Base-by-base conservation (phyloP, 2,329 filamentous ascomycete genomes). In the Harringtonia lauricola region DNA sequence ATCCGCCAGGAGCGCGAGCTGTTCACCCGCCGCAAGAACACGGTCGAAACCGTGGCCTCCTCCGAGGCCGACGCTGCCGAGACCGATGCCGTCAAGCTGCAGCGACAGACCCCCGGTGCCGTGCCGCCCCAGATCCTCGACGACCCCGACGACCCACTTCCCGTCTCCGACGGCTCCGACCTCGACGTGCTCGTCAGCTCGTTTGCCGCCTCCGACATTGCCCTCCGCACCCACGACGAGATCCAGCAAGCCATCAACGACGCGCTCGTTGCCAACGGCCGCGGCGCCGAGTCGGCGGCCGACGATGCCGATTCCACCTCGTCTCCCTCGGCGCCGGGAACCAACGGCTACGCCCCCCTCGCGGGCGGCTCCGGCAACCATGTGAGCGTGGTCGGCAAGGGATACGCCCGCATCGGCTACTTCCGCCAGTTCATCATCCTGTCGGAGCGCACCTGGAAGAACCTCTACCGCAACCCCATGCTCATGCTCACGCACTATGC, bases 401-500 rank as follows among this genome's bases (percentile, higher is more conserved):
- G 86, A 17, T 95, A 94, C 62, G 76, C 79, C 45, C 86, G 92
- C 47, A 74, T 95, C 45, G 81, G 90, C 38, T 81, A 89, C 52
- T 55, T 74, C 9, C 74, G 82, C 36, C 92, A 98, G 61, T 96
- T 98, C 62, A 58, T 81, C 43, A 95, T 98, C 53, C 70, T 98
- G 13, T 94, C 90, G 0, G 75, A 81, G 55, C 79, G 92, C 37
- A 98, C 92, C 0, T 98, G 90, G 90, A 88, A 85, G 58, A 98
- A 98, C 58, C 72, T 98, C 8, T 96, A 98, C 67, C 81, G 92
- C 45, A 95, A 98, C 60, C 92, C 92, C 2, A 89, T 96, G 76
- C 70, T 98, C 47, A 98, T 98, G 92, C 75, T 98, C 46, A 95
- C 89, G 0, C 92, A 98, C 64, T 98, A 96, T 59, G 92, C 92